Conservation (phyloP, 1,284 basidiomycete genomes). For the Pseudozyma thailandica region DNA sequence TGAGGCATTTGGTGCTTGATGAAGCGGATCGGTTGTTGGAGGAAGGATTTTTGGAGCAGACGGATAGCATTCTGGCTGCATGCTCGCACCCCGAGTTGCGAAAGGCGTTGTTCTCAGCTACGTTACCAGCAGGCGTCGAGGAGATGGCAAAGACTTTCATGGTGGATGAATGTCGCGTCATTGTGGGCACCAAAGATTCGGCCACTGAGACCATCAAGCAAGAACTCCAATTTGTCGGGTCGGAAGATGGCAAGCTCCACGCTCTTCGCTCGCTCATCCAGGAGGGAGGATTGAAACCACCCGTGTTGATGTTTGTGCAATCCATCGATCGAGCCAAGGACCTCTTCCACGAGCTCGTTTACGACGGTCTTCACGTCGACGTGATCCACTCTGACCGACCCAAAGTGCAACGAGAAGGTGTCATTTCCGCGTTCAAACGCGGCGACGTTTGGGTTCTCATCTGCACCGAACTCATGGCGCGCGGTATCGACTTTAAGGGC, state of each 20-base stretch:
- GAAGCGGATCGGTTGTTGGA: slow-evolving; percentile 76
- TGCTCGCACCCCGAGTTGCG: slow-evolving; percentile 80
- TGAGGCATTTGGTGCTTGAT: slow-evolving; percentile 60
- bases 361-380: slow-evolving; percentile 87
- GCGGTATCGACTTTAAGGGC: slow-evolving; percentile 97
- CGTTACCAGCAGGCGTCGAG: slow-evolving; percentile 87
- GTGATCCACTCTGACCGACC: slow-evolving; percentile 90
- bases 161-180: slow-evolving; percentile 60
- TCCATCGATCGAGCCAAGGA: slow-evolving; percentile 90
- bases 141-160: slow-evolving; percentile 87
- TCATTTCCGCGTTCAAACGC: slow-evolving; percentile 77
- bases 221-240: slow-evolving; percentile 87
- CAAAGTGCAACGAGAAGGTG: slow-evolving; percentile 84
- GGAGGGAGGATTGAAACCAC: slow-evolving; percentile 84
- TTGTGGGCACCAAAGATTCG: slow-evolving; percentile 76
- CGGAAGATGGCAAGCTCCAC: slow-evolving; percentile 90
- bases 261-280: slow-evolving; percentile 80
- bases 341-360: slow-evolving; percentile 84
- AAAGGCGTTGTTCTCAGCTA: slow-evolving; percentile 93
- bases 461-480: slow-evolving; percentile 72
- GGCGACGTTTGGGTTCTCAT: slow-evolving; percentile 70
- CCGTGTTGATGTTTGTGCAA: slow-evolving; percentile 91
- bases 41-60: slow-evolving; percentile 84
- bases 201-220: slow-evolving; percentile 81
- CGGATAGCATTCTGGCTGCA: slow-evolving; percentile 86